These are phyloP conservation scores for Aspergillus terreus DNA, from an alignment of 2,329 filamentous ascomycete genomes.

Conservation along the genomic window DNA sequence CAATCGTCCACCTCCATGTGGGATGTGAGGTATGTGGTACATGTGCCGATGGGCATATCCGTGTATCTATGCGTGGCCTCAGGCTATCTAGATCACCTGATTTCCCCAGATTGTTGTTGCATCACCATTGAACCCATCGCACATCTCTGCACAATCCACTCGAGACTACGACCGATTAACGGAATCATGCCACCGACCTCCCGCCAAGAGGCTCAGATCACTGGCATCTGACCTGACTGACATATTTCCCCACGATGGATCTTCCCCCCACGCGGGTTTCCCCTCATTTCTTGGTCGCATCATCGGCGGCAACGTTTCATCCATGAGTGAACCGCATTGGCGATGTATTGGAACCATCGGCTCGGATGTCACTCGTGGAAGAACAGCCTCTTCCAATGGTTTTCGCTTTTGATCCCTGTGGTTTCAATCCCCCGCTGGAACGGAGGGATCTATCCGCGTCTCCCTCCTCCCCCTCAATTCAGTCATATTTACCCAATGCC, in stretches of 20 bases:
- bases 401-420: background rate
- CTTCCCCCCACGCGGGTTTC: constrained; percentile 2
- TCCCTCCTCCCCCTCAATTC: background rate
- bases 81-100: too few relatives aligned
- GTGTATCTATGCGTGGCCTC: too few relatives aligned
- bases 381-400: constrained; percentile 3
- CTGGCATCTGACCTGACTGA: background rate
- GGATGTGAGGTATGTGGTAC: too few relatives aligned
- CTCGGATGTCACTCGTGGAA: constrained; percentile 14
- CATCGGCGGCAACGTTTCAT: constrained; percentile 13
- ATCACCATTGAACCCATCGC: too few relatives aligned
- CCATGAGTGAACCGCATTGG: background rate
- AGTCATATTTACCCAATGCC: background rate
- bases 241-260: constrained; percentile 1
- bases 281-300: constrained; percentile 10
- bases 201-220: too few relatives aligned
- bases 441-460: constrained; percentile 2
- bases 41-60: too few relatives aligned
- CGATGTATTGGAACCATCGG: background rate
- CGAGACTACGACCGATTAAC: too few relatives aligned
- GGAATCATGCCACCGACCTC: too few relatives aligned
- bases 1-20: too few relatives aligned
- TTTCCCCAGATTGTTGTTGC: too few relatives aligned
- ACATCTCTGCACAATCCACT: too few relatives aligned
- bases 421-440: constrained; percentile 6